phyloP scores from a whole-genome alignment of 148 eudicot species.

The Amaranthus palmeri region DNA sequence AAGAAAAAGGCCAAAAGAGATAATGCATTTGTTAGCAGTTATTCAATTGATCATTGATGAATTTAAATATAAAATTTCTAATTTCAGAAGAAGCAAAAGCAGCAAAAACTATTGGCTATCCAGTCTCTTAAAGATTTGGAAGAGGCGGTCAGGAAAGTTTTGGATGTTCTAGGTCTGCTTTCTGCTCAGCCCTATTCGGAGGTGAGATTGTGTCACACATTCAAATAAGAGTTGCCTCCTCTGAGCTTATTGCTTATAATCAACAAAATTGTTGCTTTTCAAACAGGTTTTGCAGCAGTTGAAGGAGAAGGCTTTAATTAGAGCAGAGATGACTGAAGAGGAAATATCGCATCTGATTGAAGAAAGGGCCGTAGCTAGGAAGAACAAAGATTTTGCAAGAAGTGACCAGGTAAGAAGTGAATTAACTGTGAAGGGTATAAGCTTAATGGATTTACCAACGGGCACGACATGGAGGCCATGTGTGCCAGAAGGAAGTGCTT shows the following conservation, averaged over 20 bases:
- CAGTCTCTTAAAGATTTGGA: conserved; percentile 52
- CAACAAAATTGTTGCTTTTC: neutral
- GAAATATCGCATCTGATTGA: conserved; percentile 42
- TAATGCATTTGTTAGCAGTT: too few relatives aligned
- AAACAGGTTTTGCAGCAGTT: conserved; percentile 64
- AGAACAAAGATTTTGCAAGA: conserved; percentile 56
- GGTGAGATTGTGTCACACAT: conserved; percentile 31
- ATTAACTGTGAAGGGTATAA: conserved; percentile 61
- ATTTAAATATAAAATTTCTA: conserved; percentile 7
- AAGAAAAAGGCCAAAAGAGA: neutral
- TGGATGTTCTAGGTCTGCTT: conserved; percentile 69
- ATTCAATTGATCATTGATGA: neutral
- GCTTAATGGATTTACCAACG: conserved; percentile 66
- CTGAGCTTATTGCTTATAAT: neutral
- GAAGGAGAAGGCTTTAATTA: conserved; percentile 69
- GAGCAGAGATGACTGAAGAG: conserved; percentile 67
- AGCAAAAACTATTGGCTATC: conserved; percentile 41
- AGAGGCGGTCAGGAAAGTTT: conserved; percentile 43
- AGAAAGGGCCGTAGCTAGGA: conserved; percentile 59
- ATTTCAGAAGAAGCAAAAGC: conserved; percentile 69
- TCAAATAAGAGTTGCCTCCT: neutral
- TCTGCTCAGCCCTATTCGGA: conserved; percentile 50
- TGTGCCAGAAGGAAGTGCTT: conserved; percentile 33
- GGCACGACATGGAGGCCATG: conserved; percentile 83
- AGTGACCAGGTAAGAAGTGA: conserved; percentile 62